These are phyloP conservation scores for Phialophora chinensis DNA, from an alignment of 2,329 filamentous ascomycete genomes.

Conservation along the genomic window DNA sequence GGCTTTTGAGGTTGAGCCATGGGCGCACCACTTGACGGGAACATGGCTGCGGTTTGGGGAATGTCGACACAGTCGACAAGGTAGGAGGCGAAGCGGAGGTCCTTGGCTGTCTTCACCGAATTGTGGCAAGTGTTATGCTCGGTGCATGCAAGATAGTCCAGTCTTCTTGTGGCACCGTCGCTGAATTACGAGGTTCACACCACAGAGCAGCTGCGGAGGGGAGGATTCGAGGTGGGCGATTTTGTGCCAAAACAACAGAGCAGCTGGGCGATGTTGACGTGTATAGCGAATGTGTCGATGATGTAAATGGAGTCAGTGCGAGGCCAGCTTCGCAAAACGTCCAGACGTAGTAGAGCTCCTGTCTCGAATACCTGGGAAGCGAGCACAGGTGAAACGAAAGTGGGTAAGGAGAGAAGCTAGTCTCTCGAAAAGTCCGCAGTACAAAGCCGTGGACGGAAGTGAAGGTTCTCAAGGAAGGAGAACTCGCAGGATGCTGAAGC, in stretches of 20 bases:
- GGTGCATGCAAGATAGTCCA: conserved; percentile 9
- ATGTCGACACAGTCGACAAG: conserved; percentile 34
- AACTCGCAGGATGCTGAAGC: conserved; percentile 30
- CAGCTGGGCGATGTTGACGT: conserved; percentile 25
- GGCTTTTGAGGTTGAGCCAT: conserved; percentile 96
- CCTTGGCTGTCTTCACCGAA: conserved; percentile 35
- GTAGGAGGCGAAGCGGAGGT: conserved; percentile 17
- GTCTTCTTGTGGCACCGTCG: conserved; percentile 18
- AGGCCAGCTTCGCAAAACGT: conserved; percentile 40
- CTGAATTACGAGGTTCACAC: conserved; percentile 6
- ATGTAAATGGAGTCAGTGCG: conserved; percentile 38
- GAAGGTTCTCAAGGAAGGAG: conserved; percentile 31
- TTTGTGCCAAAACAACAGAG: conserved; percentile 20
- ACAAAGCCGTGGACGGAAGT: conserved; percentile 36
- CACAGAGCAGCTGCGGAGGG: conserved; percentile 14
- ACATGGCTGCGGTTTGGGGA: conserved; percentile 61
- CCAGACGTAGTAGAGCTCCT: conserved; percentile 40
- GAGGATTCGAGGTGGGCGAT: conserved; percentile 12
- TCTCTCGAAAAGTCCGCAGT: conserved; percentile 35
- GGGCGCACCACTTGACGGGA: conserved; percentile 75
- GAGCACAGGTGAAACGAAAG: conserved; percentile 41
- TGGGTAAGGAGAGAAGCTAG: conserved; percentile 41
- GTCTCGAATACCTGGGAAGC: conserved; percentile 37
- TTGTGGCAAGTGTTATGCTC: conserved; percentile 16
- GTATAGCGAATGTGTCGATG: conserved; percentile 38